Evolutionary conservation across 2,329 filamentous ascomycete genomes (phyloP), one percentile per base, ranked within the genome.

Genomic region (Cercospora sp.): DNA sequence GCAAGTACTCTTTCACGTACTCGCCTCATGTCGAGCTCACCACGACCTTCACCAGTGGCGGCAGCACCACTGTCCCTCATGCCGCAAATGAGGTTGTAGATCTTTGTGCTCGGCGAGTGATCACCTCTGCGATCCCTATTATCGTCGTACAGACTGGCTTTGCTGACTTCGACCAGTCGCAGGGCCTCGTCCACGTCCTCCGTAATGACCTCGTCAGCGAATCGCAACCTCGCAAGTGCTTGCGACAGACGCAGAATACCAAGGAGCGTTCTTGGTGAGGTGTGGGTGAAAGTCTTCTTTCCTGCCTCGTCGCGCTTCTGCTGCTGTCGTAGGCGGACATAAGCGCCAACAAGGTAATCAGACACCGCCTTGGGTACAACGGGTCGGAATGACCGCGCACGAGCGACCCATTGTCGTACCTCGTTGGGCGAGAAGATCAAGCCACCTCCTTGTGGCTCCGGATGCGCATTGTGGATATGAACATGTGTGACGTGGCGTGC

Each of bases 181-280:
- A 99, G 83, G 1, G 95, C 94, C 82, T 99, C 95, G 76, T 99
- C 95, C 5, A 98, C 94, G 79, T 99, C 95, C 75, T 97, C 94
- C 64, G 91, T 90, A 63, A 92, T 89, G 60, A 98, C 95, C 69
- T 89, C 86, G 65, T 91, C 88, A 74, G 90, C 90, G 83, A 99
- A 99, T 5, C 94, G 90, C 63, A 99, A 87, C 71, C 95, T 91
- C 2, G 95, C 95, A 9, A 99, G 87, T 18, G 95, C 95, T 81
- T 99, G 95, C 0, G 94, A 92, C 5, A 99, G 86, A 85, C 95
- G 94, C 9, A 99, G 86, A 51, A 98, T 89, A 77, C 94, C 95
- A 4, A 99, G 88, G 13, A 99, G 86, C 0, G 95, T 98, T 85
- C 95, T 92, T 0, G 94, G 91, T 1, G 94, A 96, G 18, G 94